Evolutionary conservation across 805 yeast species (phyloP), one percentile per base, ranked within the genome.

Genomic region (Jamesozyma rosinii): DNA sequence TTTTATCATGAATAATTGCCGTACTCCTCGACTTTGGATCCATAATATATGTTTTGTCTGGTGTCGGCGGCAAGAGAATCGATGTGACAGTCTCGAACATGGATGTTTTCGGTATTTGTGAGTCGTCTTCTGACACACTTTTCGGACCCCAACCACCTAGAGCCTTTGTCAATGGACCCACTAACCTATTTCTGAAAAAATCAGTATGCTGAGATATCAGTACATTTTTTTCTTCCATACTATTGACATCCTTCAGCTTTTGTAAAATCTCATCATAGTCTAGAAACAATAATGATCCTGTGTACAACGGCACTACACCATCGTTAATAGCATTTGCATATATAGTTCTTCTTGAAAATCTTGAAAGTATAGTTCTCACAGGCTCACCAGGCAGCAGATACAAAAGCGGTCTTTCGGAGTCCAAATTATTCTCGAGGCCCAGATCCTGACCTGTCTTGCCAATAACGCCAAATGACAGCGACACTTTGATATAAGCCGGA

Each of bases 361-460:
- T 63, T 45, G 72, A 71, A 41, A 84, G 61, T 0, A 81, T 66
- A 36, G 62, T 66, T 54, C 81, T 79, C 3, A 52, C 50, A 1
- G 85, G 81, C 2, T 83, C 85, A 0, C 81, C 71, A 0, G 94
- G 85, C 14, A 84, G 62, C 20, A 80, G 54, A 39, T 75, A 68
- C 17, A 84, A 61, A 30, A 84, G 58, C 0, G 92, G 88, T 42
- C 56, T 61, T 32, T 67, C 70, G 14, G 63, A 58, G 32, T 70
- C 74, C 2, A 65, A 44, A 33, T 62, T 64, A n/a, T 43, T 50
- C 45, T 72, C 71, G 33, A 84, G 64, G 0, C 87, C 83, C 46
- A 84, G 62, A 57, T 84, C 94, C 55, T 78, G 83, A 1, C 95
- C 95, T 0, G 94, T 81, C 53, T 75, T 78, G 1, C 95, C 95